Evolutionary conservation across 306 rosid genomes (phyloP).

Genomic region (Castanea sativa): DNA sequence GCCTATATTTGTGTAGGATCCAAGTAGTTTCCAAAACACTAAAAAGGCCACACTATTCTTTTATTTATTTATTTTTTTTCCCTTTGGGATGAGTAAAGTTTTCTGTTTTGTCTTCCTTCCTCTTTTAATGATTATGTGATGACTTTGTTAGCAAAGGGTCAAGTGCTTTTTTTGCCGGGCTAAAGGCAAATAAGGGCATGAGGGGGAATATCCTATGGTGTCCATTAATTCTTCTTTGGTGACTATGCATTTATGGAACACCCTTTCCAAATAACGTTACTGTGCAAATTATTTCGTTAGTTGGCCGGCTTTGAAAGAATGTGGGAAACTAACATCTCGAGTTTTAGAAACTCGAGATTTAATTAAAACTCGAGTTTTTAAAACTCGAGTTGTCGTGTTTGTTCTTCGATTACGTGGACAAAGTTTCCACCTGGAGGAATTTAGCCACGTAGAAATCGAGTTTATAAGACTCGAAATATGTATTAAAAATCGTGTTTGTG

Average conservation of each 20-base stretch:
- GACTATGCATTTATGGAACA: slow-evolving; percentile 48
- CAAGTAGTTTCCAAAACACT: slow-evolving; percentile 48
- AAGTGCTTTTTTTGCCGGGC: slow-evolving; percentile 21
- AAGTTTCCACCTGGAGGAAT: too few species aligned
- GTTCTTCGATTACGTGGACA: too few species aligned
- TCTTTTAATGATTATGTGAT: background rate
- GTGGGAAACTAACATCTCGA: too few species aligned
- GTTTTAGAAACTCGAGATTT: too few species aligned
- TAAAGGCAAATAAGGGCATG: slow-evolving; percentile 26
- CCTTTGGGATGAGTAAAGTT: background rate
- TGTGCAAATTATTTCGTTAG: too few species aligned
- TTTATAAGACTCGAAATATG: too few species aligned
- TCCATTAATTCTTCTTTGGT: slow-evolving; percentile 24
- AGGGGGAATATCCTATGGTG: slow-evolving; percentile 23
- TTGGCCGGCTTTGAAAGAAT: too few species aligned
- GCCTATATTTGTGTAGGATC: slow-evolving; percentile 53
- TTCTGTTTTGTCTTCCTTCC: background rate
- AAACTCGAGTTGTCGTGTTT: too few species aligned
- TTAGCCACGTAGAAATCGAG: too few species aligned
- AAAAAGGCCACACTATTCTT: slow-evolving; percentile 1
- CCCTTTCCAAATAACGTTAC: too few species aligned
- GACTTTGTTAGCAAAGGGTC: slow-evolving; percentile 12
- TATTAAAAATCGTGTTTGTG: too few species aligned
- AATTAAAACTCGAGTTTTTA: too few species aligned
- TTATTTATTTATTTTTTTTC: background rate